Conservation (phyloP, 352 stramenopile genomes). For the Aphanomyces stellatus region DNA sequence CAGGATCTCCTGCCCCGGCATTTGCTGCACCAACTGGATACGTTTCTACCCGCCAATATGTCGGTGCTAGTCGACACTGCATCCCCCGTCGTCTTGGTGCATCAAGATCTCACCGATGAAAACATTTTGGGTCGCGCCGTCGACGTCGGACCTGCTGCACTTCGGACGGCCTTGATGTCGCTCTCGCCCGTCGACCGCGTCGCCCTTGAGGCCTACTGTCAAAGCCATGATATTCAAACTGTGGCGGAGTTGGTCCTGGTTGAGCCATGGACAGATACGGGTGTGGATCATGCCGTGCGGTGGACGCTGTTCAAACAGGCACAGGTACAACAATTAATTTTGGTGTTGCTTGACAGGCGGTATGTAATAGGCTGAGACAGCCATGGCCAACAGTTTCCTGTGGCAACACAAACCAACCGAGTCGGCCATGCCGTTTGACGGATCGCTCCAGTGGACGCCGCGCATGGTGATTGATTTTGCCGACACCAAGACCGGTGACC, state of each 20-base stretch:
- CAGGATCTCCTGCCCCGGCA: constrained; percentile 48
- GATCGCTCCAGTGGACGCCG: constrained; percentile 44
- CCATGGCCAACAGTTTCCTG: background rate
- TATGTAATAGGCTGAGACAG: background rate
- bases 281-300: background rate
- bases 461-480: constrained; percentile 80
- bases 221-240: background rate
- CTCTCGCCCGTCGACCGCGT: background rate
- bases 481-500: constrained; percentile 78
- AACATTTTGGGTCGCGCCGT: constrained; percentile 53
- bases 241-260: background rate
- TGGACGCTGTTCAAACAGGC: background rate
- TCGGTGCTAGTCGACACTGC: constrained; percentile 25
- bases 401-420: background rate
- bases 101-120: constrained; percentile 79
- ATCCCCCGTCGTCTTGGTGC: constrained; percentile 47
- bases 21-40: constrained; percentile 48
- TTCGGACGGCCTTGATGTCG: background rate
- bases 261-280: background rate
- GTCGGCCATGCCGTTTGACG: constrained; percentile 32
- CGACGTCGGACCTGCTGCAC: background rate
- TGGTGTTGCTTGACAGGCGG: background rate
- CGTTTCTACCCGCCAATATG: constrained; percentile 38
- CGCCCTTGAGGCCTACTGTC: background rate
- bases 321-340: background rate